phyloP scores from a whole-genome alignment of 163 green algal genomes.

The Prototheca wickerhamii region DNA sequence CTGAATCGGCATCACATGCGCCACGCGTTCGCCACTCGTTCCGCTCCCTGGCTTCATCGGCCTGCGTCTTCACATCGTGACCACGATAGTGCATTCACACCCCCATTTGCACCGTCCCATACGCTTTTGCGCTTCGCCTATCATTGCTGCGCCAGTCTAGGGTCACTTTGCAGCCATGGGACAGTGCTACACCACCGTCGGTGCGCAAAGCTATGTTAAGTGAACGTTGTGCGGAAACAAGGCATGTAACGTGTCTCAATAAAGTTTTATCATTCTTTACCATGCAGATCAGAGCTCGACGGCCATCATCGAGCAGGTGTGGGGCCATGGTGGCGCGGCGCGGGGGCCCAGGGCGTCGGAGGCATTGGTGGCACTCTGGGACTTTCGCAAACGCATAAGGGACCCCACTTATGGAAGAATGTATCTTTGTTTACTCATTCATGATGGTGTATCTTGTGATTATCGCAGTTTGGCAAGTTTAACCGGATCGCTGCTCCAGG shows the following conservation, averaged over 20 bases:
- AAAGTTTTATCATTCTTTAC: background rate
- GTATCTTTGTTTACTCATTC: too few relatives aligned
- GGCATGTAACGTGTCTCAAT: background rate
- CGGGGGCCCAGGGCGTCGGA: background rate
- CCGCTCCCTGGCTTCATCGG: too few relatives aligned
- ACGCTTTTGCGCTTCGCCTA: too few relatives aligned
- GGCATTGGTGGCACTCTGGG: background rate
- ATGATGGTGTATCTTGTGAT: too few relatives aligned
- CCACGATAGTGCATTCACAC: too few relatives aligned
- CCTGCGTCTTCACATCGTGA: too few relatives aligned
- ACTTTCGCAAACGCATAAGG: background rate
- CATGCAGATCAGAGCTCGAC: conserved; percentile 1
- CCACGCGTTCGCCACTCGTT: too few relatives aligned
- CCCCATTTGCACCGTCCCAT: too few relatives aligned
- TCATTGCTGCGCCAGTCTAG: too few relatives aligned
- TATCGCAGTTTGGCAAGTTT: conserved; percentile 62
- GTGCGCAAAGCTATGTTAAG: background rate
- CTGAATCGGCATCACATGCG: too few relatives aligned
- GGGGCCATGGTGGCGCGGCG: background rate
- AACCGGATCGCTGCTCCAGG: conserved; percentile 39
- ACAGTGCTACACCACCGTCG: background rate
- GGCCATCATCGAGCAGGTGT: background rate
- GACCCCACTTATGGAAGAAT: too few relatives aligned
- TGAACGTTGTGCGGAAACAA: background rate
- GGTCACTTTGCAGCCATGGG: too few relatives aligned